phyloP scores from a whole-genome alignment of 2,329 filamentous ascomycete genomes.

The Rhytidhysteron rufulum region DNA sequence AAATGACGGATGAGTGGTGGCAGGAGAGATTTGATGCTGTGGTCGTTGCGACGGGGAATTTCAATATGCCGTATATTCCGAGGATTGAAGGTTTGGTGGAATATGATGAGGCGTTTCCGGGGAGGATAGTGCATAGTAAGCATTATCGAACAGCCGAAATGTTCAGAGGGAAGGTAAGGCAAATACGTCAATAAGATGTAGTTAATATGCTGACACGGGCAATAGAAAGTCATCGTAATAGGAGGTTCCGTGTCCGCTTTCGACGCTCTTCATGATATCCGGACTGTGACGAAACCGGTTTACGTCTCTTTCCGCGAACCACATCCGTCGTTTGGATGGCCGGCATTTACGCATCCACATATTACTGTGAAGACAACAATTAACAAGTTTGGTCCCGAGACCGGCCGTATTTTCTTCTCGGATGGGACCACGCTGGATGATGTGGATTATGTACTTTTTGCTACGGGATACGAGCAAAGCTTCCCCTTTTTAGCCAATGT shows the following conservation, averaged over 20 bases:
- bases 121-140: slow-evolving; percentile 55
- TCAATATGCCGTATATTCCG: slow-evolving; percentile 56
- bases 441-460: slow-evolving; percentile 63
- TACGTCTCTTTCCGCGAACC: slow-evolving; percentile 52
- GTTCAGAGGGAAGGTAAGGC: slow-evolving; percentile 44
- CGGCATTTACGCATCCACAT: slow-evolving; percentile 57
- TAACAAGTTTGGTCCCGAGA: slow-evolving; percentile 35
- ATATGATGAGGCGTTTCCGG: slow-evolving; percentile 45
- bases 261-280: slow-evolving; percentile 57
- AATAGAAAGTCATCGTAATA: slow-evolving; percentile 56
- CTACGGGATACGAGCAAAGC: slow-evolving; percentile 64
- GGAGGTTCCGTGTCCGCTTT: slow-evolving; percentile 63
- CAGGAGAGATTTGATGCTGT: slow-evolving; percentile 59
- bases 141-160: slow-evolving; percentile 47
- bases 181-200: background rate
- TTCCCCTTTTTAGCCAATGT: slow-evolving; percentile 53
- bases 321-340: slow-evolving; percentile 55
- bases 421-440: slow-evolving; percentile 51
- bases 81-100: slow-evolving; percentile 47
- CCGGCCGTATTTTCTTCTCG: slow-evolving; percentile 51
- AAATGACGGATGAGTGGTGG: slow-evolving; percentile 57
- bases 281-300: slow-evolving; percentile 47
- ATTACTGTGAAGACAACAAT: slow-evolving; percentile 50
- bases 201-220: background rate
- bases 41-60: slow-evolving; percentile 59